Base-by-base conservation (phyloP, 306 rosid species). In the Notholithocarpus densiflorus region DNA sequence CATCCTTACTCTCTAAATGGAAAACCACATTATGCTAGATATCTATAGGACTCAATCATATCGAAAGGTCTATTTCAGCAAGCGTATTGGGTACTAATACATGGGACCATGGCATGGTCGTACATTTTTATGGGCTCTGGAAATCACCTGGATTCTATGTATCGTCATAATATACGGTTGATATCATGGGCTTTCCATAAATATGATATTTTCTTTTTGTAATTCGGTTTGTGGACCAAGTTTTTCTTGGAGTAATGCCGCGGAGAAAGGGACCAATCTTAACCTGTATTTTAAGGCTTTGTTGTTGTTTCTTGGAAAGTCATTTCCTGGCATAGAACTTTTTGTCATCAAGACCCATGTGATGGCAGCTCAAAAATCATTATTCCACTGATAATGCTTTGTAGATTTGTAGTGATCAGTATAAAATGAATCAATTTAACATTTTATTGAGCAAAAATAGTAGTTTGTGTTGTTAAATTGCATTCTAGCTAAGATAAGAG, bases 231-330 rank as follows among this genome's bases (percentile, higher is more conserved):
- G 76, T 80, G 84, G 86, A 69, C 84, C 79, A 73, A 34, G 64
- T 81, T 82, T 84, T 24, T 48, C 78, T 71, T 21, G 14, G 73
- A 78, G 81, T 56, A 76, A 79, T 37, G 81, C 70, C 69, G 61
- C 73, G 48, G 32, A 75, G 87, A 83, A 77, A 83, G 87, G 71
- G 83, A 83, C 85, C 79, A 40, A 71, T 83, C 87, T 83, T 75
- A 40, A 81, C 77, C 85, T 72, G 83, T 83, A 80, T 74, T 68
- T 31, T 64, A 56, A 56, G 75, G 29, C 20, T 26, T 74, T 31
- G 60, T 75, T 78, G 65, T 77, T 78, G 65, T 77, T 77, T 86
- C 81, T 77, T 37, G 79, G 81, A 77, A 80, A 74, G 60, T 80
- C 32, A 61, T 61, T 21, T 61, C 13, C 68, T 61, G 85, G 69